Conservation (phyloP, 73 alveolate genomes). For the Breviolum minutum region DNA sequence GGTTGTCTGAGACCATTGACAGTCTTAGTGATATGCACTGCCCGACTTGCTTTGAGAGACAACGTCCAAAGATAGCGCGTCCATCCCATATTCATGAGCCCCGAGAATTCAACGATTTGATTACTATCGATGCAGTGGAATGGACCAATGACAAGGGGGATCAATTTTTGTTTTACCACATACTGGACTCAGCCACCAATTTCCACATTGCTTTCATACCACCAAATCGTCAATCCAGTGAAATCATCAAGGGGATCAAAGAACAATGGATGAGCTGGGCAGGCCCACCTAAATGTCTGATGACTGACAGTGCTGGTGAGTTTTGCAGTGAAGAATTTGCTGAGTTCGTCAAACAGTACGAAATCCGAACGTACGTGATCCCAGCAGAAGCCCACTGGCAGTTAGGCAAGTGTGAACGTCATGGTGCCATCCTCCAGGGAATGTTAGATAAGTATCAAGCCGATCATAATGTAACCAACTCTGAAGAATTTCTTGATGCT, state of each 20-base stretch:
- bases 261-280: not conserved
- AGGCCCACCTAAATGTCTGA: not conserved
- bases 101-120: conserved; percentile 1
- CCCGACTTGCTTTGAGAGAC: not conserved
- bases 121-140: not conserved
- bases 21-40: not conserved
- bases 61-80: not conserved
- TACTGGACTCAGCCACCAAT: not conserved
- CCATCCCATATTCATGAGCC: not conserved
- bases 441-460: not conserved
- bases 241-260: not conserved
- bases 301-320: not conserved
- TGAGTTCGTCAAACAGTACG: not conserved
- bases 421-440: not conserved
- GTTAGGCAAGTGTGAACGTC: not conserved
- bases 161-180: not conserved
- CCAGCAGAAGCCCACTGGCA: not conserved
- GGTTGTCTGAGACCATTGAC: not conserved
- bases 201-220: not conserved
- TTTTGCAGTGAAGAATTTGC: not conserved
- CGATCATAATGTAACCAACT: not conserved
- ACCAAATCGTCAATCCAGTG: not conserved
- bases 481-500: not conserved
- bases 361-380: not conserved
- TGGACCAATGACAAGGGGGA: not conserved